Percentiles rank a stretch among this genome's conserved stretches.
These are phyloP conservation scores for Endoconidiophora polonica DNA, from an alignment of 2,329 filamentous ascomycete genomes.

Conservation along the genomic window DNA sequence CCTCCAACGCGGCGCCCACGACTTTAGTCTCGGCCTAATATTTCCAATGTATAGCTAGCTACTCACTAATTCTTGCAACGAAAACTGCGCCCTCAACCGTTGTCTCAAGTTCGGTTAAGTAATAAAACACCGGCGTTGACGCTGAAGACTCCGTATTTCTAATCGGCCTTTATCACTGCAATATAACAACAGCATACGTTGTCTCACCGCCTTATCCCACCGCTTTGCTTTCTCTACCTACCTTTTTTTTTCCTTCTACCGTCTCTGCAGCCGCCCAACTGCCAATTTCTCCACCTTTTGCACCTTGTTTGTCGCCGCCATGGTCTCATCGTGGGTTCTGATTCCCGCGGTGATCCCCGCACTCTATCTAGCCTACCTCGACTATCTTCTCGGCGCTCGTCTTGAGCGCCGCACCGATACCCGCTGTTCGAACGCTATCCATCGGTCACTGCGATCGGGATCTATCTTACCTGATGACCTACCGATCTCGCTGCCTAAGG, in stretches of 20 bases:
- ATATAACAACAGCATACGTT: no score
- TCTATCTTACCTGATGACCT: constrained; percentile 11
- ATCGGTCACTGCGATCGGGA: constrained; percentile 16
- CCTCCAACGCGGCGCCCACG: no score
- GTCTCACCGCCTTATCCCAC: no score
- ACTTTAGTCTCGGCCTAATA: no score
- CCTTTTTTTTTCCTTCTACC: not conserved
- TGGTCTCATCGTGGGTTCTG: constrained; percentile 8
- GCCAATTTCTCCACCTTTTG: not conserved
- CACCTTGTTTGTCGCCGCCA: not conserved
- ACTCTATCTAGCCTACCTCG: constrained; percentile 9
- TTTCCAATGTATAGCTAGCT: no score
- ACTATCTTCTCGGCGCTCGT: constrained; percentile 2
- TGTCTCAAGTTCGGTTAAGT: no score
- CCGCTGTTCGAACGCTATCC: constrained; percentile 4
- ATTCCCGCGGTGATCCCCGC: constrained; percentile 7
- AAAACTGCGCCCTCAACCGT: no score
- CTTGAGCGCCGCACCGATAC: constrained; percentile 2
- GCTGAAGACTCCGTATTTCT: no score
- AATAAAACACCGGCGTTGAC: no score
- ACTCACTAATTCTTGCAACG: no score
- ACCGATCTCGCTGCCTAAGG: constrained; percentile 14
- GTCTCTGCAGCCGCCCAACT: not conserved
- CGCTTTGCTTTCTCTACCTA: no score
- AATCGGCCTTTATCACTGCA: no score